Percentiles rank a stretch among this genome's conserved stretches.
Conservation (phyloP, 2,329 filamentous ascomycete genomes). For the Tolypocladium sp. region DNA sequence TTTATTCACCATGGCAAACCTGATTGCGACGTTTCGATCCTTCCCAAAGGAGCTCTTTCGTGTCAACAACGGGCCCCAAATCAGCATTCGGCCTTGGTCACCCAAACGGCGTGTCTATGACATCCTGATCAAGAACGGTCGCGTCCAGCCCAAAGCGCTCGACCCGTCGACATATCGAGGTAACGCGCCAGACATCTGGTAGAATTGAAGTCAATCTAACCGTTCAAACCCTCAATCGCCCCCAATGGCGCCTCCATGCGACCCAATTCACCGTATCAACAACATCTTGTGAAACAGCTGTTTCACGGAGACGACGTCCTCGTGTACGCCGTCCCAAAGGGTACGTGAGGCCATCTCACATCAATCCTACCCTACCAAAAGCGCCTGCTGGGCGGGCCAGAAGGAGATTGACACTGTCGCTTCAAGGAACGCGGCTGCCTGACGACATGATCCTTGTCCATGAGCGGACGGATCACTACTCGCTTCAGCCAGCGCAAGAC, state of each 20-base stretch:
- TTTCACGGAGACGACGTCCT: constrained; percentile 7
- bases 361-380: too few species aligned
- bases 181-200: neutral
- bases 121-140: neutral
- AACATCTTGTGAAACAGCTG: constrained; percentile 7
- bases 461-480: constrained; percentile 13
- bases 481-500: constrained; percentile 8
- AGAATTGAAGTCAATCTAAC: neutral
- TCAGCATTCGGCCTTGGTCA: constrained; percentile 5
- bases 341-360: neutral
- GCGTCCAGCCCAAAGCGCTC: constrained; percentile 4
- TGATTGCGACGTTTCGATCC: constrained; percentile 3
- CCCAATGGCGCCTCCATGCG: constrained; percentile 13
- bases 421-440: constrained; percentile 9
- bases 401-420: neutral
- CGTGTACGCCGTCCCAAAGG: constrained; percentile 8
- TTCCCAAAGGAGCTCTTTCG: constrained; percentile 8
- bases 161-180: constrained; percentile 3
- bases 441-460: constrained; percentile 11
- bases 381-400: neutral
- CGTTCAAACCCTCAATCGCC: constrained; percentile 1
- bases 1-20: neutral
- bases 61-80: constrained; percentile 5
- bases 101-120: constrained; percentile 4
- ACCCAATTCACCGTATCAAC: constrained; percentile 10